A percentile compares a stretch with the other conserved stretches of the same genome.
Conservation (phyloP, 441 rosid species). For the Erysimum cheiri region DNA sequence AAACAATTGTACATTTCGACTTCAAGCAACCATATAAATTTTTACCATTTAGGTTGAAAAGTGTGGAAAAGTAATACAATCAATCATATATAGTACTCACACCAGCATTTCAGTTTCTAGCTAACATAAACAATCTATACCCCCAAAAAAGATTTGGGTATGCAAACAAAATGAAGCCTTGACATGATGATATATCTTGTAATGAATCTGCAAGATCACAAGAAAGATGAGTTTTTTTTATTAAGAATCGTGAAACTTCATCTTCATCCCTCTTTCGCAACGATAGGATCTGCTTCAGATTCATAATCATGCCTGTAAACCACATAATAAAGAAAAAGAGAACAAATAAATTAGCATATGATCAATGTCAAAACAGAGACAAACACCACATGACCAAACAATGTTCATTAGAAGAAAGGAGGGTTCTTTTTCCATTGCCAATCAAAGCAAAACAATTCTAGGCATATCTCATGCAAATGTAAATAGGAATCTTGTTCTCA, state of each 20-base stretch:
- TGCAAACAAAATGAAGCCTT: background rate
- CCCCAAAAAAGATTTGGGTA: background rate
- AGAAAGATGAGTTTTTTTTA: background rate
- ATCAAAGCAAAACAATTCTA: background rate
- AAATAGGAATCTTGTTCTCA: no score
- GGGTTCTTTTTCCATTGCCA: no score
- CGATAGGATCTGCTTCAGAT: constrained; percentile 16
- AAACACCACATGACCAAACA: background rate
- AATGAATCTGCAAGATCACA: background rate
- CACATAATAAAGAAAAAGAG: no score
- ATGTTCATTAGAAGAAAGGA: background rate
- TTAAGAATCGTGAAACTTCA: background rate
- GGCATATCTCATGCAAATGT: background rate
- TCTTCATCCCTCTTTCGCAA: constrained; percentile 28
- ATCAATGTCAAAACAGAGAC: background rate
- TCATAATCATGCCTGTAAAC: constrained; percentile 37
- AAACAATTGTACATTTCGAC: background rate
- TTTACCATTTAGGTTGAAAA: background rate
- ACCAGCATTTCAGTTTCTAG: background rate
- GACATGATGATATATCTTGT: constrained; percentile 4
- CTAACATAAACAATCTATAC: background rate
- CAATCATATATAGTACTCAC: background rate
- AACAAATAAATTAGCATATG: background rate
- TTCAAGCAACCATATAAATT: background rate
- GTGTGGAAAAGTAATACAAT: background rate